These are phyloP conservation scores for Fusarium chuoi DNA, from an alignment of 2,329 filamentous ascomycete species.

Conservation along the genomic window DNA sequence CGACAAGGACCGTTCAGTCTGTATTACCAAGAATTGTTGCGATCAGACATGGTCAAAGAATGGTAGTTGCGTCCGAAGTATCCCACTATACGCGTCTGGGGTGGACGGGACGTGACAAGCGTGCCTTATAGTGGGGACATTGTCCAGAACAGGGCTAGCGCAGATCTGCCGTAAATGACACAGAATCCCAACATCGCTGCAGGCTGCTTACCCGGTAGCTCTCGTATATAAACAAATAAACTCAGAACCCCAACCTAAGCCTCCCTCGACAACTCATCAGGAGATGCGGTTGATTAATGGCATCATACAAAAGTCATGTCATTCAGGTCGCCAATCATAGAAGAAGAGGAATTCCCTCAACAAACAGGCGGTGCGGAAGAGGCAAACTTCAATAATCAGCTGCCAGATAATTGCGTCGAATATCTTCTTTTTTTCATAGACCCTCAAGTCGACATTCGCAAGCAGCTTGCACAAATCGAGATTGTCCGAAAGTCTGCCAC, in stretches of 20 bases:
- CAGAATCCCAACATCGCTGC: not conserved
- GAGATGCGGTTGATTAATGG: not conserved
- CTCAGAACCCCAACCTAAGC: not conserved
- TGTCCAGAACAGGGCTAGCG: conserved; percentile 22
- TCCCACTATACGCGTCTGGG: conserved; percentile 39
- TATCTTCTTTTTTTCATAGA: conserved; percentile 83
- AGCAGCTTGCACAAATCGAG: conserved; percentile 74
- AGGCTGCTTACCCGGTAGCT: conserved; percentile 27
- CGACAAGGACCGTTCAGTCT: not conserved
- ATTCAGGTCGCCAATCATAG: conserved; percentile 2
- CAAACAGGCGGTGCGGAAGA: conserved; percentile 1
- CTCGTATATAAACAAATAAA: not conserved
- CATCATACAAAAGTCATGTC: conserved; percentile 9
- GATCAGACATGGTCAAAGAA: not conserved
- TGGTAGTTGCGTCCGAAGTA: not conserved
- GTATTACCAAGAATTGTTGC: not conserved
- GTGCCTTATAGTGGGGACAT: conserved; percentile 14
- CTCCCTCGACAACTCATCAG: not conserved
- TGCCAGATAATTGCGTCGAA: conserved; percentile 87
- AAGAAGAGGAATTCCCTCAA: not conserved
- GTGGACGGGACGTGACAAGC: conserved; percentile 27
- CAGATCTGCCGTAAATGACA: not conserved
- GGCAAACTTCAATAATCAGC: conserved; percentile 35
- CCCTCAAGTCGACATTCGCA: conserved; percentile 61
- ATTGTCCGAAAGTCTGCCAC: conserved; percentile 75